Evolutionary conservation across 2,329 filamentous ascomycete genomes (phyloP).

Genomic region (Colletotrichum camelliae): DNA sequence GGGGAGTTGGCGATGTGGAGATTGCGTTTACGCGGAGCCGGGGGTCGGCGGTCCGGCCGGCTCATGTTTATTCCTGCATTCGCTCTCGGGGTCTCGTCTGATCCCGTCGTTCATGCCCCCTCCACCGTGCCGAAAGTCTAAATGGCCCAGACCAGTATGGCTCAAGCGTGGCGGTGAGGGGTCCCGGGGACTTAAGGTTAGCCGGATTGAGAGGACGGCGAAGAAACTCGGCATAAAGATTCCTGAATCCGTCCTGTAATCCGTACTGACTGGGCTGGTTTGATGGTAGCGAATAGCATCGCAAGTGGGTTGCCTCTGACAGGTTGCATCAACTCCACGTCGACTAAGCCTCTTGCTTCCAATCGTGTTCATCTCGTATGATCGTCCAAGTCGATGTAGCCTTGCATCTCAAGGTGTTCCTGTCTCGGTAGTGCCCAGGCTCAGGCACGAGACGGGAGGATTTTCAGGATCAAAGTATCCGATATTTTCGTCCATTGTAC

Average conservation of each 20-base stretch:
- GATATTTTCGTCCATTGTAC: background rate
- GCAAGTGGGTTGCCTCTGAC: background rate
- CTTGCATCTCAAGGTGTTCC: background rate
- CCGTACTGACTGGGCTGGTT: background rate
- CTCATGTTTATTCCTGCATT: background rate
- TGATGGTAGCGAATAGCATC: background rate
- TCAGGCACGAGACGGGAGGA: background rate
- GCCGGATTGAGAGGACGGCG: background rate
- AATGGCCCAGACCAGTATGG: background rate
- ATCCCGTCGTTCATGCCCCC: constrained; percentile 10
- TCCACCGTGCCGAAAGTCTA: constrained; percentile 10
- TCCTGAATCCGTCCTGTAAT: background rate
- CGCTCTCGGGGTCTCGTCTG: constrained; percentile 2
- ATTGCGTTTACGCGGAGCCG: background rate
- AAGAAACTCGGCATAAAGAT: background rate
- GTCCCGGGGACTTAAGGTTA: background rate
- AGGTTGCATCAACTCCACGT: background rate
- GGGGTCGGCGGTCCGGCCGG: background rate
- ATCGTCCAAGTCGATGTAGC: background rate
- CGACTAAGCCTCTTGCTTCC: background rate
- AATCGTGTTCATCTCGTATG: background rate
- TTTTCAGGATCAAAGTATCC: background rate
- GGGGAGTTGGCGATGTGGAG: background rate
- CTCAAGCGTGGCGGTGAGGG: background rate
- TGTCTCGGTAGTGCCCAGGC: background rate